Evolutionary conservation across 225 moss, liverwort and hornwort genomes (phyloP).

Genomic region (Rhytidiadelphus loreus): DNA sequence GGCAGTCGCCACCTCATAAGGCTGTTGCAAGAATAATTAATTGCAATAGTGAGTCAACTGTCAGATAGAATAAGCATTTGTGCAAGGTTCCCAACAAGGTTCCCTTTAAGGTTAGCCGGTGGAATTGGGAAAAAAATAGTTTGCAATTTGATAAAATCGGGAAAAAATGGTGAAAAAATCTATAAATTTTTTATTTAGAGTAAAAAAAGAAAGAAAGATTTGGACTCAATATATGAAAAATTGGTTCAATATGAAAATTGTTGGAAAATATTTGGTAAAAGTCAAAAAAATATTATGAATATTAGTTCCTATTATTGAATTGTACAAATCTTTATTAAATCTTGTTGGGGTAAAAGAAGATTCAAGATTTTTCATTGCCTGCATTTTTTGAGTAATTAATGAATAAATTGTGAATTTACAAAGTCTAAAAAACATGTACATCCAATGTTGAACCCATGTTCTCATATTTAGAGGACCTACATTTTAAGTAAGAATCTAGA

Average conservation of each 20-base stretch:
- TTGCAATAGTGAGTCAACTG: not conserved
- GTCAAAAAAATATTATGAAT: no score
- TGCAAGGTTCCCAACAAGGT: no score
- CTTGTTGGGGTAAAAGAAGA: not conserved
- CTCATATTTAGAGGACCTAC: not conserved
- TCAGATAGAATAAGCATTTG: not conserved
- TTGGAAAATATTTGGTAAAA: no score
- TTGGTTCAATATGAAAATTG: no score
- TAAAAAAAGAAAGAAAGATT: no score
- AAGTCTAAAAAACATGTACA: not conserved
- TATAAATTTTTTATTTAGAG: no score
- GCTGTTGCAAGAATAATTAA: not conserved
- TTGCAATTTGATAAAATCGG: no score
- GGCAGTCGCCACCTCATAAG: not conserved
- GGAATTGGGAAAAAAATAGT: no score
- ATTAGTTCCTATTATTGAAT: not conserved
- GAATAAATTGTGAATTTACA: not conserved
- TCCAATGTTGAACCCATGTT: not conserved
- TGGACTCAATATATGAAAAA: no score
- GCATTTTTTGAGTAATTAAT: not conserved
- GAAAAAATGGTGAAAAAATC: no score
- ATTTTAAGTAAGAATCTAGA: not conserved
- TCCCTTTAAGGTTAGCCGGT: no score
- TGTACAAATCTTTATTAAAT: not conserved
- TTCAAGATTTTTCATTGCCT: not conserved